A percentile compares a stretch with the other conserved stretches of the same genome.
Evolutionary conservation across 495 filamentous ascomycete species (phyloP).

Genomic region (Aspergillus conjunctus): DNA sequence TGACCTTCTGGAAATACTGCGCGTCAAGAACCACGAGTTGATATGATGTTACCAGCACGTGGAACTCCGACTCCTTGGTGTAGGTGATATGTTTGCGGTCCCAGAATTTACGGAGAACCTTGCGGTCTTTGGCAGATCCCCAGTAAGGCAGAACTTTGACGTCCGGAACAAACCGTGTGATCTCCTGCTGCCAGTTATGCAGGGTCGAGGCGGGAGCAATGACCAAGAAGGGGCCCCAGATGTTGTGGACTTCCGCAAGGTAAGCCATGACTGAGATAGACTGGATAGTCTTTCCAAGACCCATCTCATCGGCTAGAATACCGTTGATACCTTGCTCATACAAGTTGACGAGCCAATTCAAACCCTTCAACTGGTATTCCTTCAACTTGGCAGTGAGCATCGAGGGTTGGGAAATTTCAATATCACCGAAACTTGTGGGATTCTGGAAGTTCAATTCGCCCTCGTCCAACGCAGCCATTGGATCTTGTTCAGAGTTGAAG

Average conservation of each 20-base stretch:
- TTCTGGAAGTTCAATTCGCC: conserved; percentile 99
- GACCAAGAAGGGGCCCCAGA: conserved; percentile 98
- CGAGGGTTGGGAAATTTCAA: conserved; percentile 91
- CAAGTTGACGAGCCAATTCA: conserved; percentile 98
- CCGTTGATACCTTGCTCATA: conserved; percentile 99
- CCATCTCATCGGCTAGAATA: conserved; percentile 98
- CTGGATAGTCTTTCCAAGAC: conserved; percentile 97
- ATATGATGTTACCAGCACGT: conserved; percentile 95
- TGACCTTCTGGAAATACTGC: conserved; percentile 96
- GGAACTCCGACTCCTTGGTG: conserved; percentile 87
- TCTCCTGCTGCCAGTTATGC: conserved; percentile 99
- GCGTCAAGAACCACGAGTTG: conserved; percentile 95
- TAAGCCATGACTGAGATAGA: conserved; percentile 99
- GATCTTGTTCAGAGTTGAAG: conserved; percentile 73
- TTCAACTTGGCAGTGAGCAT: conserved; percentile 93
- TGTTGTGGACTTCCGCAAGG: conserved; percentile 92
- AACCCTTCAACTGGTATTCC: conserved; percentile 96
- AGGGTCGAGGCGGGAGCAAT: conserved; percentile 95
- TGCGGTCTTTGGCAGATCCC: conserved; percentile 92
- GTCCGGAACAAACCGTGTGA: conserved; percentile 86
- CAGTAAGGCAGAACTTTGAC: conserved; percentile 97
- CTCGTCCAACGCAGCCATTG: conserved; percentile 60
- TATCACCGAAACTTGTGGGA: conserved; percentile 87
- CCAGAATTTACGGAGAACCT: conserved; percentile 98
- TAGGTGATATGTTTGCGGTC: conserved; percentile 97